phyloP scores from a whole-genome alignment of 257 asterid genomes.

The Penstemon barbatus region DNA sequence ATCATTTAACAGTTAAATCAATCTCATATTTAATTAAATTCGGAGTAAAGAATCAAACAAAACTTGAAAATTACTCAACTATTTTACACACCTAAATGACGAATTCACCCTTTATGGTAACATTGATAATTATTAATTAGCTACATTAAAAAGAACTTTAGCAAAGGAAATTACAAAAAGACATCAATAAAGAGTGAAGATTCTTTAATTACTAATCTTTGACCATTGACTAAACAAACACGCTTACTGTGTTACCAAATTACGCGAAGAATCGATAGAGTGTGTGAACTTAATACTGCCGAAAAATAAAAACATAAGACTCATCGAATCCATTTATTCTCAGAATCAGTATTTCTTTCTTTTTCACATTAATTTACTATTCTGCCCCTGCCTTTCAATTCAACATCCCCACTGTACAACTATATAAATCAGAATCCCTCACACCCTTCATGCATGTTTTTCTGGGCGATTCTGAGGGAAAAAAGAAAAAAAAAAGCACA shows the following conservation, averaged over 20 bases:
- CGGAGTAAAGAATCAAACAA: too few relatives aligned
- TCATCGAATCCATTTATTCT: slow-evolving; percentile 37
- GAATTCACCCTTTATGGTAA: too few relatives aligned
- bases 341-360: slow-evolving; percentile 1
- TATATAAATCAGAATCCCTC: slow-evolving; percentile 34
- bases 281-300: slow-evolving; percentile 24
- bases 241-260: slow-evolving; percentile 12
- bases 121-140: too few relatives aligned
- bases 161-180: slow-evolving; percentile 3
- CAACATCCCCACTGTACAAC: slow-evolving; percentile 15
- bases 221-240: slow-evolving; percentile 16
- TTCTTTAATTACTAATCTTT: slow-evolving; percentile 11
- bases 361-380: slow-evolving; percentile 2
- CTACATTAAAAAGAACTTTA: background rate
- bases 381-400: slow-evolving; percentile 29
- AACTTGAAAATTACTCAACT: too few relatives aligned
- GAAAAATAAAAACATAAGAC: slow-evolving; percentile 24
- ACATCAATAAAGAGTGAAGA: slow-evolving; percentile 25
- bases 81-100: too few relatives aligned
- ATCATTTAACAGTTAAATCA: too few relatives aligned
- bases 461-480: slow-evolving; percentile 5
- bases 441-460: slow-evolving; percentile 26
- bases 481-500: slow-evolving; percentile 6
- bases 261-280: slow-evolving; percentile 47
- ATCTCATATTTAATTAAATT: too few relatives aligned